Percentiles rank a stretch among this genome's conserved stretches.
phyloP scores from a whole-genome alignment of 805 yeast species.

The Starmerella tilneyi region DNA sequence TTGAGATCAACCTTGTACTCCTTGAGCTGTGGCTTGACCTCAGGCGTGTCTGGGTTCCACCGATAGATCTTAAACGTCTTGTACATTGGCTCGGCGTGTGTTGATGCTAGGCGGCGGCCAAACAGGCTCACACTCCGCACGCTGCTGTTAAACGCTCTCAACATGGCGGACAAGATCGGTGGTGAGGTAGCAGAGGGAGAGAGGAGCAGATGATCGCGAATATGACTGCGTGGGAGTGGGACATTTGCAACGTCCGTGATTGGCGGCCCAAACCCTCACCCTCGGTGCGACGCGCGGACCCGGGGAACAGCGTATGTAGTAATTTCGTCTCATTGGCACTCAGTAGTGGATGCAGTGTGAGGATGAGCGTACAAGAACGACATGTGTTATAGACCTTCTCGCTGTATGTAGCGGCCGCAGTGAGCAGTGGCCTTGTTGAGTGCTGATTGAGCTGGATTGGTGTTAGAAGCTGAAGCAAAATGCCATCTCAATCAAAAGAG shows the following conservation, averaged over 20 bases:
- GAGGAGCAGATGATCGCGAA: neutral
- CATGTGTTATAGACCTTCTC: too few relatives aligned
- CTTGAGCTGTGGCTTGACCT: conserved; percentile 78
- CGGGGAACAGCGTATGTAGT: too few relatives aligned
- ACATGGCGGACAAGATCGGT: neutral
- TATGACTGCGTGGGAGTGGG: conserved; percentile 8
- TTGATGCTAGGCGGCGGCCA: conserved; percentile 16
- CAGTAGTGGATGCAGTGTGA: too few relatives aligned
- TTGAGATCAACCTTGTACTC: conserved; percentile 76
- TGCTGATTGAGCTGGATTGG: too few relatives aligned
- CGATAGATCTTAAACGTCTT: conserved; percentile 90
- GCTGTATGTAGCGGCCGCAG: too few relatives aligned
- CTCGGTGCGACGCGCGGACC: conserved; percentile 11
- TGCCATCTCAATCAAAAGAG: too few relatives aligned
- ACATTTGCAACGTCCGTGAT: conserved; percentile 7
- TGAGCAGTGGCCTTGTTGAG: too few relatives aligned
- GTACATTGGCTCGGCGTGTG: conserved; percentile 48
- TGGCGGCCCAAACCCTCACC: conserved; percentile 7
- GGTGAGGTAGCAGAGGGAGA: conserved; percentile 1
- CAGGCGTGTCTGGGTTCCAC: conserved; percentile 97
- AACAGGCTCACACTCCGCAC: neutral
- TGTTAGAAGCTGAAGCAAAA: too few relatives aligned
- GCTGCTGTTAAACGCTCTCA: neutral
- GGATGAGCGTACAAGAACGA: too few relatives aligned
- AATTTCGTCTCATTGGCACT: too few relatives aligned